Percentiles rank a stretch among this genome's conserved stretches.
Evolutionary conservation across 116 monocot genomes (phyloP).

Genomic region (Papilionanthe hybrid): DNA sequence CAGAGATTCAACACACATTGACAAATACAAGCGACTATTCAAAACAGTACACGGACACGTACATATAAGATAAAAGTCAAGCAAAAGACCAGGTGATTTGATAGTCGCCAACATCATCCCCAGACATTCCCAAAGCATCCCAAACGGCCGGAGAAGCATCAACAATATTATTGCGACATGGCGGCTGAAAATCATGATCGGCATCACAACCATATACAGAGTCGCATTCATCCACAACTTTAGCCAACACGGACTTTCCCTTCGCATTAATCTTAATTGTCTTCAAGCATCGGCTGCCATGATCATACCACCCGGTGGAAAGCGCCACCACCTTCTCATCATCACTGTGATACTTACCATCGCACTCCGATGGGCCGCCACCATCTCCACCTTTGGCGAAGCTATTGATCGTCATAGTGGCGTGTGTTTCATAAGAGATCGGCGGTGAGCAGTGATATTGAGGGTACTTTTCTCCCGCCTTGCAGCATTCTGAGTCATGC

Average conservation of each 20-base stretch:
- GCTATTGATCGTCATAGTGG: slow-evolving; percentile 3
- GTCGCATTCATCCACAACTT: background rate
- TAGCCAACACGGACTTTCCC: no score
- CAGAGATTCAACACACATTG: no score
- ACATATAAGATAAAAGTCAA: no score
- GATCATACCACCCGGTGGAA: no score
- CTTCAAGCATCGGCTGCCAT: no score
- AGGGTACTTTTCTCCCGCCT: background rate
- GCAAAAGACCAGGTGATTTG: no score
- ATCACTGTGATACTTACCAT: background rate
- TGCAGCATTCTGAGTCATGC: no score
- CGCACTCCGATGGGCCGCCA: slow-evolving; percentile 4
- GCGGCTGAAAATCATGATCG: background rate
- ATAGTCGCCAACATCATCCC: background rate
- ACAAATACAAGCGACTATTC: no score
- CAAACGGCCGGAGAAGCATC: slow-evolving; percentile 11
- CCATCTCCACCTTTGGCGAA: slow-evolving; percentile 8
- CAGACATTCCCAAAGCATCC: background rate
- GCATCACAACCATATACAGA: slow-evolving; percentile 12
- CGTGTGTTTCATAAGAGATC: background rate
- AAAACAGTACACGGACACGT: no score
- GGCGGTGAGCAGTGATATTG: slow-evolving; percentile 1
- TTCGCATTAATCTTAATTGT: no score
- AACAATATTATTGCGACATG: slow-evolving; percentile 7
- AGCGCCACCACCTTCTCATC: slow-evolving; percentile 2